Conservation (phyloP, 202 grass and related monocot genomes). For the Zizania palustris region DNA sequence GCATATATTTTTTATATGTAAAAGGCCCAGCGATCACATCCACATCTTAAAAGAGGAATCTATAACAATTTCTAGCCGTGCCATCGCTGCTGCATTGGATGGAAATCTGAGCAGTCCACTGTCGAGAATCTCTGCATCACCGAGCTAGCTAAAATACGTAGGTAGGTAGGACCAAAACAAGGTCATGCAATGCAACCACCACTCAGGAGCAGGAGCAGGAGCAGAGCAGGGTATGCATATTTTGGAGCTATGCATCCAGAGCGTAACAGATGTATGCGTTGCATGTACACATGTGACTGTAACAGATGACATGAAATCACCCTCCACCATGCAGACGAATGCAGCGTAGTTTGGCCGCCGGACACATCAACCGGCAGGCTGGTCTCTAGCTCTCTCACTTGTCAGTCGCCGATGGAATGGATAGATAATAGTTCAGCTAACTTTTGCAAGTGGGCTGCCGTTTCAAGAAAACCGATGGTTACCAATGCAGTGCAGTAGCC, state of each 20-base stretch:
- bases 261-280: background rate
- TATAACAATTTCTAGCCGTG: background rate
- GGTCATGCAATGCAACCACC: background rate
- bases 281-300: background rate
- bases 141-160: background rate
- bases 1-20: background rate
- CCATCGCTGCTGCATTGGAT: background rate
- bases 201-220: slow-evolving; percentile 4
- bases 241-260: background rate
- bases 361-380: background rate
- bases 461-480: slow-evolving; percentile 9
- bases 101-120: background rate
- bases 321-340: background rate
- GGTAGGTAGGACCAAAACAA: background rate
- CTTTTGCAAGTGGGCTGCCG: background rate
- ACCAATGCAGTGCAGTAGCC: background rate
- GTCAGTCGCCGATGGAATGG: background rate
- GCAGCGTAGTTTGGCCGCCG: slow-evolving; percentile 17
- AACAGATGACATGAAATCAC: slow-evolving; percentile 34
- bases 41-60: background rate
- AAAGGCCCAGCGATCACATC: background rate
- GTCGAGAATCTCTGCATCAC: slow-evolving; percentile 9
- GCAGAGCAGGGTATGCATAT: too few species aligned
- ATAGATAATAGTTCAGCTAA: slow-evolving; percentile 12
- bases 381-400: slow-evolving; percentile 4